Evolutionary conservation across 495 filamentous ascomycete genomes (phyloP), one percentile per base, ranked within the genome.

Genomic region (Cercophora samala): DNA sequence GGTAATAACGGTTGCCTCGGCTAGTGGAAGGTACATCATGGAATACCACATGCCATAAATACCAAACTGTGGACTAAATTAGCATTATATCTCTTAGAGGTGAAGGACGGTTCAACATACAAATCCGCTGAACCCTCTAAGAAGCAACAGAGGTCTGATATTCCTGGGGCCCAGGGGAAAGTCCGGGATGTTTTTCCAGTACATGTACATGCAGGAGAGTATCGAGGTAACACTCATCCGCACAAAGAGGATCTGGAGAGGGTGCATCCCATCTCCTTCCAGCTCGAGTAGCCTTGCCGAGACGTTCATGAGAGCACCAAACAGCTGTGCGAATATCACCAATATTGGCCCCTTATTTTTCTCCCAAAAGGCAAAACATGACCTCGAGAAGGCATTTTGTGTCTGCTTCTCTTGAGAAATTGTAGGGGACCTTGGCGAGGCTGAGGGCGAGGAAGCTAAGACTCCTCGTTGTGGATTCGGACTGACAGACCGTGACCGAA

Each of bases 1-100:
- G 56, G 92, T 96, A 56, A 98, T 88, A 0, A 97, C 95, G 0
- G 92, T 96, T 13, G 95, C 93, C 71, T 98, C 94, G 5, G 92
- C 89, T 0, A 98, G 82, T 1, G 93, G 90, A 3, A 98, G 87
- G 72, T 97, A 97, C 68, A 90, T 85, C 5, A 97, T 87, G 1
- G 91, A 94, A 51, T 76, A 78, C 81, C 81, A 83, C 72, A 84
- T 75, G 13, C 75, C 70, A 72, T 89, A 88, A 11, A 96, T 91
- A 13, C 94, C 94, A 75, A 92, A 91, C 62, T 69, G 52, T 63
- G 23, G 4, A 24, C 19, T 5, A 29, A n/a, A 22, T 58, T 25
- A 61, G 58, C 60, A 21, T 26, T 19, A 19, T 1, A 5, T 19
- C 26, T 26, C 26, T 9, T 23, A n/a, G 32, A 19, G 42, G 46